A percentile compares a stretch with the other conserved stretches of the same genome.
Evolutionary conservation across 1,139 yeast genomes (phyloP).

Genomic region (Geotrichum histeridarum): DNA sequence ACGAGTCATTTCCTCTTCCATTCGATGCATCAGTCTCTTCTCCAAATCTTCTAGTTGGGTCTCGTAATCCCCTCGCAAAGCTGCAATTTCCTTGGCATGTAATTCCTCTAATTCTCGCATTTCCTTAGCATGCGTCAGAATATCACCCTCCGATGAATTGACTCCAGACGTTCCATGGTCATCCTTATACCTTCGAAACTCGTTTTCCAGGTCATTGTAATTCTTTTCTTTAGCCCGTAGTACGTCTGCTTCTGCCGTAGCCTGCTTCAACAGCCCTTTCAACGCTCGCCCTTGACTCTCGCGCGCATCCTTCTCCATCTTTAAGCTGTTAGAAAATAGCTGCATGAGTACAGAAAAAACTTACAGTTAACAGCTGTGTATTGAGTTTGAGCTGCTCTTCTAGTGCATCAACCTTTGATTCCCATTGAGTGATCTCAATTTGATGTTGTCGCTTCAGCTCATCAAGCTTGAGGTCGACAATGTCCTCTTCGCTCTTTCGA

Average conservation of each 20-base stretch:
- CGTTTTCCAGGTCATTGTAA: constrained; percentile 2
- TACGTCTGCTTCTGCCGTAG: constrained; percentile 10
- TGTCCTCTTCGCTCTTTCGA: constrained; percentile 1
- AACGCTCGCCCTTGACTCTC: constrained; percentile 15
- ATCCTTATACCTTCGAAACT: constrained; percentile 2
- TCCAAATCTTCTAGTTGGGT: constrained; percentile 6
- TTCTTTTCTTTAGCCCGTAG: constrained; percentile 1
- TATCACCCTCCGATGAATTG: not conserved
- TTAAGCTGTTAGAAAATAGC: not conserved
- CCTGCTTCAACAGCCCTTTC: constrained; percentile 11
- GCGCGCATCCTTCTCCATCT: constrained; percentile 13
- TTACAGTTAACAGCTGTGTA: constrained; percentile 6
- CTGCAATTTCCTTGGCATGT: constrained; percentile 6
- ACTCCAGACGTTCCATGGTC: not conserved
- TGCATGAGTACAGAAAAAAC: not conserved
- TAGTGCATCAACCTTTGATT: not conserved
- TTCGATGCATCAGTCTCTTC: constrained; percentile 5
- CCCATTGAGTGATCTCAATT: not conserved
- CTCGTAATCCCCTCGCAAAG: constrained; percentile 9
- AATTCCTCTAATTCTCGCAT: constrained; percentile 9
- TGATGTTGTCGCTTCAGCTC: constrained; percentile 4
- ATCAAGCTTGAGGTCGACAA: not conserved
- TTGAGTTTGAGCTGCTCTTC: constrained; percentile 10
- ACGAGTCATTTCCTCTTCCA: constrained; percentile 13
- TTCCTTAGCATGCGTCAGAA: constrained; percentile 2